Evolutionary conservation across 306 rosid genomes (phyloP), one percentile per base, ranked within the genome.

Genomic region (Inga oerstediana): DNA sequence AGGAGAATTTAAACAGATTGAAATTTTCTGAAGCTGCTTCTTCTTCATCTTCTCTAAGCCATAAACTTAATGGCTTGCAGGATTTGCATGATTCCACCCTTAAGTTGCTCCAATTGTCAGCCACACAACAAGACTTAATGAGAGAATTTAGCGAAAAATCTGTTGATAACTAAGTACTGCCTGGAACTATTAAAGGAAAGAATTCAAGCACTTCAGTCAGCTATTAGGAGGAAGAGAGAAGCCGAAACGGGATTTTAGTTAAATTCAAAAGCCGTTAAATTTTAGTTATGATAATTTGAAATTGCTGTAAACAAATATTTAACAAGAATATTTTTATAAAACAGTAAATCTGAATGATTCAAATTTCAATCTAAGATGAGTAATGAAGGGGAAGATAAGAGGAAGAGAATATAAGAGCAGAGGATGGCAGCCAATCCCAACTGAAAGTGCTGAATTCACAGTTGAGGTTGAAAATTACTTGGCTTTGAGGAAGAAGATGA

Each of bases 91-190:
- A 78, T 3, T 78, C 10, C 74, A 64, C 52, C 17, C 79, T 75
- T 48, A 81, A 75, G 74, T 78, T 88, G 74, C 86, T 88, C 76
- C 82, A 80, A 52, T 75, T 86, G 48, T 77, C 89, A 59, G 27
- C 27, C 19, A 67, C 65, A 52, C 84, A 82, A 81, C 67, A 74
- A 46, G 69, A 41, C 73, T 79, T 86, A 22, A 56, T 77, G 27
- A 81, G 17, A 54, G 85, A 82, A 8, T 86, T 80, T 78, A 27
- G 61, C 6, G 75, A 56, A 8, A 86, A 79, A 64, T 22, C 30
- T 2, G 72, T 65, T 14, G 72, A 86, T 68, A 81, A 84, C 77
- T 41, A 81, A 82, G 39, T 85, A 84, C 32, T 80, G 27, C 27
- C 75, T 88, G 4, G 17, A 22, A 30, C 81, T 70, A 66, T 81